Percentiles rank a stretch among this genome's conserved stretches.
These are phyloP conservation scores for Ceratocystis diversiconidia DNA, from an alignment of 2,329 filamentous ascomycete species.

Conservation along the genomic window DNA sequence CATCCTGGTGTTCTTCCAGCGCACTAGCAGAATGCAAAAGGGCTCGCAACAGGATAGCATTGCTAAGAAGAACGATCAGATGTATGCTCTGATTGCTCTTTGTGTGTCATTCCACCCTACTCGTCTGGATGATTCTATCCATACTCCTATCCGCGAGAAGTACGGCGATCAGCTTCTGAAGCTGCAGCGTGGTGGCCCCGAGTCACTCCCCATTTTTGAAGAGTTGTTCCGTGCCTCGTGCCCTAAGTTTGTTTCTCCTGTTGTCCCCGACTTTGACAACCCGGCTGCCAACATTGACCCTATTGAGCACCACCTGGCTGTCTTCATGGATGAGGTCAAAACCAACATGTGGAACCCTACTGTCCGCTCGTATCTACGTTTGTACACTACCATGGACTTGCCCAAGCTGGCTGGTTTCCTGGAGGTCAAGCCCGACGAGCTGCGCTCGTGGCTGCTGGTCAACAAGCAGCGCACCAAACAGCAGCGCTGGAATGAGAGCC, in stretches of 20 bases:
- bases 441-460: conserved; percentile 83
- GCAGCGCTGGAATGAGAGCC: conserved; percentile 76
- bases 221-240: conserved; percentile 96
- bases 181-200: conserved; percentile 89
- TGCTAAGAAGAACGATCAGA: conserved; percentile 99
- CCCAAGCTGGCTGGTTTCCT: conserved; percentile 97
- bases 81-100: conserved; percentile 98
- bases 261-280: conserved; percentile 94
- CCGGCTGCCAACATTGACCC: conserved; percentile 92
- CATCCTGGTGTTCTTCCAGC: conserved; percentile 95
- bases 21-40: conserved; percentile 99
- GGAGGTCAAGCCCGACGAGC: conserved; percentile 89
- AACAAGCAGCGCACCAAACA: conserved; percentile 99
- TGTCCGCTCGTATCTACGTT: conserved; percentile 94
- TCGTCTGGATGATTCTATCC: conserved; percentile 94
- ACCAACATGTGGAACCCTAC: conserved; percentile 97
- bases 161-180: conserved; percentile 96
- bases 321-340: conserved; percentile 99
- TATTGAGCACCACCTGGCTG: conserved; percentile 86
- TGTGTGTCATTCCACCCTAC: conserved; percentile 97
- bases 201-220: conserved; percentile 91
- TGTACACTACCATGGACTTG: conserved; percentile 98
- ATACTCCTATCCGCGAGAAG: conserved; percentile 95
- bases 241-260: conserved; percentile 98
- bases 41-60: conserved; percentile 96